phyloP scores from a whole-genome alignment of 306 rosid genomes.

The Ceratonia siliqua region DNA sequence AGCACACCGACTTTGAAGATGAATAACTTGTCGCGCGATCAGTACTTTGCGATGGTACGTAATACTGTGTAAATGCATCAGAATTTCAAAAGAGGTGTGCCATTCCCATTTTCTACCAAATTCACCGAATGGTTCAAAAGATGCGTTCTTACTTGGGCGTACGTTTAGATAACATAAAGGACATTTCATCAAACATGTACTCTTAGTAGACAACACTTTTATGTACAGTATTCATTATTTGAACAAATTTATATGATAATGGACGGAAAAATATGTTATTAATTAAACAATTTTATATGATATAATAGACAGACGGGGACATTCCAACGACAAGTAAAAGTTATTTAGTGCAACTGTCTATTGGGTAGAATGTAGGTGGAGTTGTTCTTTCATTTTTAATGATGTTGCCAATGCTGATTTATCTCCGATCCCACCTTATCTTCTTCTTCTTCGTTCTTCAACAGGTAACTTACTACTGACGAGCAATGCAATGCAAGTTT shows the following conservation, averaged over 20 bases:
- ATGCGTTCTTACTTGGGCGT: not conserved
- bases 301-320: not conserved
- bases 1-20: not conserved
- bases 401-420: not conserved
- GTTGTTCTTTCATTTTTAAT: not conserved
- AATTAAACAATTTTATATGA: not conserved
- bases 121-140: not conserved
- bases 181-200: not conserved
- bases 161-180: not conserved
- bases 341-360: not conserved
- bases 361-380: not conserved
- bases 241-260: not conserved
- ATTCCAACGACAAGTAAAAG: not conserved
- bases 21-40: not conserved
- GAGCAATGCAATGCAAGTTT: constrained; percentile 6
- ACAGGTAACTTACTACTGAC: not conserved
- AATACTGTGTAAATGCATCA: too few relatives aligned
- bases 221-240: too few relatives aligned
- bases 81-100: too few relatives aligned
- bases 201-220: not conserved
- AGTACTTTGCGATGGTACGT: not conserved
- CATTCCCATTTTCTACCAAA: too few relatives aligned
- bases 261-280: too few relatives aligned
- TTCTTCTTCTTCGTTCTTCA: not conserved
- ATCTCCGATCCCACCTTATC: not conserved